These are phyloP conservation scores for Linanthus parryae DNA, from an alignment of 148 eudicot species.

Conservation along the genomic window DNA sequence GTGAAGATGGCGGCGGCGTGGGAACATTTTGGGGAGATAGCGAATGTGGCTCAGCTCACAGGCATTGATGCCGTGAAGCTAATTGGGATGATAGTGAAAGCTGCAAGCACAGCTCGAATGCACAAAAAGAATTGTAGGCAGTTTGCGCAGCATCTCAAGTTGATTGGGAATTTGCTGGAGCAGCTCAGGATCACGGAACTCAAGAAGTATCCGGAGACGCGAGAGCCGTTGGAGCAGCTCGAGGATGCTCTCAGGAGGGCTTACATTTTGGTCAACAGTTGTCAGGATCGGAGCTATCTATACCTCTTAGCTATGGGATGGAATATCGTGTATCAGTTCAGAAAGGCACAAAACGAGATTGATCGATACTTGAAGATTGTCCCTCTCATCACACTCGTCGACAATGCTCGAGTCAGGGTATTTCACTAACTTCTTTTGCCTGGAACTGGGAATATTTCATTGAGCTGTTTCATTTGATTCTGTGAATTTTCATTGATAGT, in stretches of 20 bases:
- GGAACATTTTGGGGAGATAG: constrained; percentile 58
- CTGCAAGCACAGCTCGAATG: constrained; percentile 89
- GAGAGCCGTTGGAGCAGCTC: constrained; percentile 95
- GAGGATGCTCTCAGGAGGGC: constrained; percentile 94
- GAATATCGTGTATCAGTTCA: constrained; percentile 96
- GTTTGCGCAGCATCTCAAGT: constrained; percentile 80
- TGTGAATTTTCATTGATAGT: neutral
- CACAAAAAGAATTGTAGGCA: constrained; percentile 90
- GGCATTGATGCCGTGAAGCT: constrained; percentile 76
- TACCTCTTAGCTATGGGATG: constrained; percentile 98
- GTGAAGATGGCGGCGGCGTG: constrained; percentile 28
- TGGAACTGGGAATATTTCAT: no score
- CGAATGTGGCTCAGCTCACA: constrained; percentile 70
- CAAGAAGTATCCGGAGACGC: constrained; percentile 75
- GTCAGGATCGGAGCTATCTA: constrained; percentile 86
- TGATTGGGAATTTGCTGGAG: constrained; percentile 79
- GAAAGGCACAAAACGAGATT: constrained; percentile 86
- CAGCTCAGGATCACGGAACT: constrained; percentile 81
- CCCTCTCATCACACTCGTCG: constrained; percentile 88
- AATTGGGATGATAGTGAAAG: constrained; percentile 75
- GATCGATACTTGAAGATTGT: constrained; percentile 95
- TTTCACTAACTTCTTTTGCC: neutral
- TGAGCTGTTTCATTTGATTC: neutral
- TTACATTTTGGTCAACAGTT: constrained; percentile 76
- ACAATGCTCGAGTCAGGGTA: constrained; percentile 98